Base-by-base conservation (phyloP, 169 alveolate species). In the Eimeria praecox region DNA sequence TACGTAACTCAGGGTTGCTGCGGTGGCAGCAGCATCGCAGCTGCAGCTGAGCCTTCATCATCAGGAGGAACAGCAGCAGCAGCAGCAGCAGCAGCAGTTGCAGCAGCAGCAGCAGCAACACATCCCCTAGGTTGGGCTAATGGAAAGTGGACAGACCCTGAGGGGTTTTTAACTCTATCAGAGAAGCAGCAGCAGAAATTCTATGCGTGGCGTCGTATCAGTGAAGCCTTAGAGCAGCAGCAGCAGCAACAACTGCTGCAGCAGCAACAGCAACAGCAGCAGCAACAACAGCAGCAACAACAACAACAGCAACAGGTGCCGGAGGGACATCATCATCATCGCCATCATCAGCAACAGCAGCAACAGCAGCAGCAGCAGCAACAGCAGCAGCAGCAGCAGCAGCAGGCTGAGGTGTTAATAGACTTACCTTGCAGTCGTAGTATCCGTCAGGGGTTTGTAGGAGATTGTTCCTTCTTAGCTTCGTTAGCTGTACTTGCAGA, bases 391-490 rank as follows among this genome's bases (percentile, higher is more conserved):
- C 87, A 77, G 87, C 35, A 30, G 24, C 59, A 0, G 35, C 38
- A 18, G 20, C 87, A 77, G 62, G 64, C 87, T 6, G 59, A 77
- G 35, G 97, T 97, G 33, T 92, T 97, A 94, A 87, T 94, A 14
- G 94, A 96, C 16, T 80, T 75, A 83, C 97, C 98, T n/a, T 75
- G 95, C 95, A 96, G 97, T 73, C 96, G 90, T 42, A 92, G 97
- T 78, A 98, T 98, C 52, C 97, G 97, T 54, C 99, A 99, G 94
- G 99, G 99, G 22, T 98, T 98, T 95, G 99, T 98, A 24, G 99
- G 99, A 0, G 99, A 99, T 95, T 99, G 99, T 95, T 98, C 99
- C 30, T 98, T 98, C 87, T 96, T 99, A 24, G 96, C 99, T 8
- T 97, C 98, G 42, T 95, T 99, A 69, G 98, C 99, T 1, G 98